Percentiles rank a stretch among this genome's conserved stretches.
Conservation (phyloP, 2,329 filamentous ascomycete genomes). For the Coniochaeta sp. region DNA sequence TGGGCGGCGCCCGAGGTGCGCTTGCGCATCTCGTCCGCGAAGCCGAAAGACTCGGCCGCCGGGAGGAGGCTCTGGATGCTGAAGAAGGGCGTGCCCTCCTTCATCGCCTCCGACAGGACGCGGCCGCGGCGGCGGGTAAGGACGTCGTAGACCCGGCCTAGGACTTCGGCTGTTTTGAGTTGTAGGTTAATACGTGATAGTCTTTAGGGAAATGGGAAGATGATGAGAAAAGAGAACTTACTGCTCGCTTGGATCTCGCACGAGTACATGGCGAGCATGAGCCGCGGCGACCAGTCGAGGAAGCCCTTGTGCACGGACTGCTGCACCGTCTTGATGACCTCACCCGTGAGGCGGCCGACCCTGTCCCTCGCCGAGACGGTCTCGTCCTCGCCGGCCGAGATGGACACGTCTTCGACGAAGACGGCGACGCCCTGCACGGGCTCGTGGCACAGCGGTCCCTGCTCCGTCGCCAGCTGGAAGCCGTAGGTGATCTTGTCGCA, state of each 20-base stretch:
- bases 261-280: conserved; percentile 95
- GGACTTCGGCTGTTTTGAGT: conserved; percentile 63
- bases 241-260: conserved; percentile 95
- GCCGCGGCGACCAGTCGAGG: conserved; percentile 91
- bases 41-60: conserved; percentile 92
- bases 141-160: conserved; percentile 94
- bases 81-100: conserved; percentile 94
- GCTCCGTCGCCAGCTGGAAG: conserved; percentile 84
- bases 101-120: conserved; percentile 84
- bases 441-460: conserved; percentile 87
- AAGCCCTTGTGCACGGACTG: conserved; percentile 79
- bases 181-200: conserved; percentile 8
- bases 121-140: conserved; percentile 87
- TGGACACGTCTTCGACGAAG: conserved; percentile 71
- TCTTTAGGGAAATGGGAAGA: neutral
- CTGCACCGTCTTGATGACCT: conserved; percentile 85
- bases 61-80: conserved; percentile 84
- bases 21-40: conserved; percentile 94
- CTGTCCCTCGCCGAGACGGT: conserved; percentile 52
- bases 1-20: conserved; percentile 83
- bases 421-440: conserved; percentile 90
- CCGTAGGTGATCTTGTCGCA: conserved; percentile 87
- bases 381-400: conserved; percentile 47
- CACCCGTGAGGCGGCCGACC: conserved; percentile 77
- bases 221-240: conserved; percentile 31